Percentiles rank a stretch among this genome's conserved stretches.
Conservation (phyloP, 768 basidiomycete species). For the Ramaria sp. region DNA sequence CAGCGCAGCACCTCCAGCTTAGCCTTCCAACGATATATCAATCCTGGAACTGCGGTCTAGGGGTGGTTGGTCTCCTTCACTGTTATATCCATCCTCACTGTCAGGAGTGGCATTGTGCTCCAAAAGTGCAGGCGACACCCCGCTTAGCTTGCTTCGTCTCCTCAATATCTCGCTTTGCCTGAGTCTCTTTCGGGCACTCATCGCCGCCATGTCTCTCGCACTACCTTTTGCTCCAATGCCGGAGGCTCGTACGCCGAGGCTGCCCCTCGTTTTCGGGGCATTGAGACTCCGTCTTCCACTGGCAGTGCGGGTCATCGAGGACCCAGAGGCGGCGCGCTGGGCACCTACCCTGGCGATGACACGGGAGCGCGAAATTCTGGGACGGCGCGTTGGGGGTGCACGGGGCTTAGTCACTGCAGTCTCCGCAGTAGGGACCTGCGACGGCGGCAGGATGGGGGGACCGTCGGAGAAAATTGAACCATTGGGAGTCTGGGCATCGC, state of each 20-base stretch:
- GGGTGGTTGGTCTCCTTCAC: no score
- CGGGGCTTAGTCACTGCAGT: conserved; percentile 9
- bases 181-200: conserved; percentile 62
- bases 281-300: conserved; percentile 4
- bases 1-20: no score
- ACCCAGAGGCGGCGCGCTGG: conserved; percentile 41
- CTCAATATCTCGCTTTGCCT: conserved; percentile 70
- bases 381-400: conserved; percentile 38
- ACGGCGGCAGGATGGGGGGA: conserved; percentile 4
- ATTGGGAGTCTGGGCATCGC: neutral
- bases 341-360: conserved; percentile 70
- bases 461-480: conserved; percentile 1
- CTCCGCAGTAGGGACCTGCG: conserved; percentile 19
- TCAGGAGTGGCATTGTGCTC: no score
- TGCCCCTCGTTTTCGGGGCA: conserved; percentile 1
- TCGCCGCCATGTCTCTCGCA: conserved; percentile 11
- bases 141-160: conserved; percentile 31
- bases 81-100: no score
- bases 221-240: conserved; percentile 2
- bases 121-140: no score
- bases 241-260: neutral
- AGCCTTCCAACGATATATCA: no score
- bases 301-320: neutral
- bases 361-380: conserved; percentile 71
- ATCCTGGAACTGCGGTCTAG: no score